Base-by-base conservation (phyloP, 768 basidiomycete species). In the Russula compacta region DNA sequence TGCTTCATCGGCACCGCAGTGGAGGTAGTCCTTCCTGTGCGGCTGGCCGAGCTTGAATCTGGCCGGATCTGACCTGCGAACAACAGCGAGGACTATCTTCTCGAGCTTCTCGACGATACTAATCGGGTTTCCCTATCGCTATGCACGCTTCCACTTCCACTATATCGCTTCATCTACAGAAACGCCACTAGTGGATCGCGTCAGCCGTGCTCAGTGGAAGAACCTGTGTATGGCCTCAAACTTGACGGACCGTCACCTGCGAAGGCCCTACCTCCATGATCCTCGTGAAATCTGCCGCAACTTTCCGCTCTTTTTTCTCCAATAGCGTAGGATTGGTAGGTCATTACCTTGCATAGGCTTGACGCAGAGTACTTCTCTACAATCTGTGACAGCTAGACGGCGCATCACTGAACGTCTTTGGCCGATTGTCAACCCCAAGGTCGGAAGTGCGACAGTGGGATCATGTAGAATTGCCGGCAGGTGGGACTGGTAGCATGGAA, bases 241-340 rank as follows among this genome's bases (percentile, higher is more conserved):
- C 54, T 56, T 56, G 14, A 56, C 43, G 24, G 39, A 51, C 49
- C 54, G 55, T 56, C 48, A 61, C 35, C n/a, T 56, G n/a, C 39
- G 48, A 21, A 39, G 50, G 19, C 40, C 19, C 9, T 43, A 43
- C 21, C 19, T 46, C 21, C 17, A 52, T 36, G 55, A 57, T 61
- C 50, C 38, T 56, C 50, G 55, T 33, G 56, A 36, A 52, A 38
- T 32, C 6, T 17, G 43, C 55, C 55, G 50, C 43, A 35, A 48
- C 40, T 46, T 43, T n/a, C 59, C 53, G 40, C 39, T 21, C 46
- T 49, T 55, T 60, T 60, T 21, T 47, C 43, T 46, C 35, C 29
- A 51, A 19, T 52, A 21, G 44, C 38, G 32, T 49, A 32, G 53
- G 47, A 36, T 21, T 15, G 32, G 39, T 51, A 39, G 35, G 46